phyloP scores from a whole-genome alignment of 345 rosid genomes.

The Cardamine chenopodiifolia region DNA sequence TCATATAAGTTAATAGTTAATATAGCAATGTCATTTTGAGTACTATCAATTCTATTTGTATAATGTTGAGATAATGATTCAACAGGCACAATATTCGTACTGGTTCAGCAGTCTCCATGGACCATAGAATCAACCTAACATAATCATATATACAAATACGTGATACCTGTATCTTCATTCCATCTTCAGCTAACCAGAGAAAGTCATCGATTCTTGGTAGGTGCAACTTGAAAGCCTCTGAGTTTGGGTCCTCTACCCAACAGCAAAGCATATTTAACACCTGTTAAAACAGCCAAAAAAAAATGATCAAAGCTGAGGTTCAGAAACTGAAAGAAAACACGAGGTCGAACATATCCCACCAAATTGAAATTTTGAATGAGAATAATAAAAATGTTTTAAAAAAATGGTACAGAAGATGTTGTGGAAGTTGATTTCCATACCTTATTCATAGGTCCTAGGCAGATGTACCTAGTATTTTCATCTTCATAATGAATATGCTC shows the following conservation, averaged over 20 bases:
- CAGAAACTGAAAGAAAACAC: conserved; percentile 10
- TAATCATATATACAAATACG: conserved; percentile 21
- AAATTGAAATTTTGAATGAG: conserved; percentile 19
- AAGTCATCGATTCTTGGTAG: conserved; percentile 83
- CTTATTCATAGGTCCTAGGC: conserved; percentile 99
- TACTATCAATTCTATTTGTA: neutral
- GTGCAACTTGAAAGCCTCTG: conserved; percentile 93
- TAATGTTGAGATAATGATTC: conserved; percentile 17
- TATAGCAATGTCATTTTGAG: neutral
- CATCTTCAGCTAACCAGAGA: conserved; percentile 98
- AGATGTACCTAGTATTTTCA: conserved; percentile 85
- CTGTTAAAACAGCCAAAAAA: conserved; percentile 44
- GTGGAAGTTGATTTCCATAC: conserved; percentile 44
- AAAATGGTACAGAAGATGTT: neutral
- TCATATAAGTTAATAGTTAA: neutral
- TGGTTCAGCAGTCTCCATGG: conserved; percentile 17
- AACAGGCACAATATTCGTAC: conserved; percentile 27
- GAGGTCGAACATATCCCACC: neutral
- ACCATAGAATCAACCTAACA: conserved; percentile 6
- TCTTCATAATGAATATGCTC: conserved; percentile 95
- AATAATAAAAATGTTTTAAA: neutral
- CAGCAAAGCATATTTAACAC: conserved; percentile 97
- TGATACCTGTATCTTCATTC: conserved; percentile 97
- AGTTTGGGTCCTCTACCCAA: conserved; percentile 97
- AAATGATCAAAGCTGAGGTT: conserved; percentile 19